Evolutionary conservation across 164 flowering plant species (phyloP).

Genomic region (Umbellularia californica): DNA sequence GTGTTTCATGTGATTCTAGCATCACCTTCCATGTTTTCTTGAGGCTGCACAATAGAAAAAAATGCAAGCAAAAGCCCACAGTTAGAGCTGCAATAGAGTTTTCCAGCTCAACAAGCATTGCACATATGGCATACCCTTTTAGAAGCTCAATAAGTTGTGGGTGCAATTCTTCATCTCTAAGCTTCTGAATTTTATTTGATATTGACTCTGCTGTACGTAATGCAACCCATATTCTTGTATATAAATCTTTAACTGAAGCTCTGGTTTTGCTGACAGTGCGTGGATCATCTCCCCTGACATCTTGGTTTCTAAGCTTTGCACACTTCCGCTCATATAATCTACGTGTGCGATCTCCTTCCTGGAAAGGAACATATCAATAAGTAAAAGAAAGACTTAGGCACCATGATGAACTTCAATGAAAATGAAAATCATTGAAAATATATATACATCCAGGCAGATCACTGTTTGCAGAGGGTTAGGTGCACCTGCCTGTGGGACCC

Average conservation of each 20-base stretch:
- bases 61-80: neutral
- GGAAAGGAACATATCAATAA: neutral
- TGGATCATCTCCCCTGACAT: slow-evolving; percentile 58
- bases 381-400: neutral
- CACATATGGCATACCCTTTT: slow-evolving; percentile 51
- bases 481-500: too few species aligned
- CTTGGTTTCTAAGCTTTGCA: slow-evolving; percentile 55
- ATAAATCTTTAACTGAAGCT: slow-evolving; percentile 75
- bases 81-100: neutral
- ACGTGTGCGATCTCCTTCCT: slow-evolving; percentile 79
- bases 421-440: too few species aligned
- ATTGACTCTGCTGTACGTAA: slow-evolving; percentile 82
- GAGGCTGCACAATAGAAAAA: slow-evolving; percentile 45
- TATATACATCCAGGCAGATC: too few species aligned
- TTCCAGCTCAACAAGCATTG: neutral
- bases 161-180: slow-evolving; percentile 83
- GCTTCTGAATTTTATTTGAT: slow-evolving; percentile 66
- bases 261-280: slow-evolving; percentile 62
- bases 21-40: slow-evolving; percentile 62
- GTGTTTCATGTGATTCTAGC: slow-evolving; percentile 87
- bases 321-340: slow-evolving; percentile 72
- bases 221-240: slow-evolving; percentile 77
- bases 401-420: neutral
- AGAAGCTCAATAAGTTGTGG: slow-evolving; percentile 82
- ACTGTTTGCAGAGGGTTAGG: too few species aligned